Evolutionary conservation across 768 basidiomycete genomes (phyloP).

Genomic region (Hortiboletus campestris): DNA sequence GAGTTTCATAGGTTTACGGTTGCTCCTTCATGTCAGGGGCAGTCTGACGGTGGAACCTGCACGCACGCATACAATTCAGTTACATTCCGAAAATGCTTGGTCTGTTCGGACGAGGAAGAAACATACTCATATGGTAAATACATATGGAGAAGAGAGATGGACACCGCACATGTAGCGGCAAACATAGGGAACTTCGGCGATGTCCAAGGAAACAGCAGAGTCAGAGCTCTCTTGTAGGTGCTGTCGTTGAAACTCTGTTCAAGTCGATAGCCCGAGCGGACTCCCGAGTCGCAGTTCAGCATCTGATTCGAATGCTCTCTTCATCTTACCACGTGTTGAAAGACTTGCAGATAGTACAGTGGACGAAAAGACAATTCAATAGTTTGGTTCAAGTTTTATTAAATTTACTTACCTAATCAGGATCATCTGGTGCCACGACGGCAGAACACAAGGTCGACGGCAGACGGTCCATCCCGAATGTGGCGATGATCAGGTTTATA

Average conservation of each 20-base stretch:
- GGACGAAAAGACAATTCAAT: background rate
- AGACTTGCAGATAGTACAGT: too few relatives aligned
- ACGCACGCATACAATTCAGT: too few relatives aligned
- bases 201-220: too few relatives aligned
- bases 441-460: background rate
- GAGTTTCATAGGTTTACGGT: too few relatives aligned
- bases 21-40: too few relatives aligned
- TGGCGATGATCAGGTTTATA: conserved; percentile 91
- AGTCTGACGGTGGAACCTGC: too few relatives aligned
- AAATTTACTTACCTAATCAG: conserved; percentile 13
- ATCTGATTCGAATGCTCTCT: background rate
- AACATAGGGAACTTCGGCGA: too few relatives aligned
- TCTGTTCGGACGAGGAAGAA: too few relatives aligned
- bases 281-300: background rate
- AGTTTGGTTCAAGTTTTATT: background rate
- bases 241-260: background rate
- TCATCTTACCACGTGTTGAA: background rate
- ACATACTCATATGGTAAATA: too few relatives aligned
- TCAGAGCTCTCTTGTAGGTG: background rate
- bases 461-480: conserved; percentile 15
- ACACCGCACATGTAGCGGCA: too few relatives aligned
- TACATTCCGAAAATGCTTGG: too few relatives aligned
- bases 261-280: background rate
- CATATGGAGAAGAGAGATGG: too few relatives aligned
- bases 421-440: background rate